Evolutionary conservation across 163 green algal species (phyloP), one percentile per base, ranked within the genome.

Genomic region (Scenedesmus sp.): DNA sequence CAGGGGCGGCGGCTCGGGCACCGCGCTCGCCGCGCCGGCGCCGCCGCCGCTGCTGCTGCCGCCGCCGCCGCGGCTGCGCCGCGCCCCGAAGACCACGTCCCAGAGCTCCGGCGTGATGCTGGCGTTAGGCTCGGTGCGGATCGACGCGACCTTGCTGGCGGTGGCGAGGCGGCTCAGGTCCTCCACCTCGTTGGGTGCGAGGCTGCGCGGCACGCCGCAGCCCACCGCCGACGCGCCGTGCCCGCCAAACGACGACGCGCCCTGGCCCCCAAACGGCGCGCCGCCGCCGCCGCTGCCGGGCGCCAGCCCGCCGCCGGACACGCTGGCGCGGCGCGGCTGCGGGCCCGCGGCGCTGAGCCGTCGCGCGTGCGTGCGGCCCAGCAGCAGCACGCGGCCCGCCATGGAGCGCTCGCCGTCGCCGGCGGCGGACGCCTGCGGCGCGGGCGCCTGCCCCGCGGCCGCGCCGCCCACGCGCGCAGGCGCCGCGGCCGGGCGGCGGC

Each of bases 31-130:
- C 1, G 47, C 50, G 10, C 17, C 18, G 50, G 11, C 18, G 50
- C 50, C 18, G 50, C 18, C 50, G 50, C 17, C 20, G 50, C 20
- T 15, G 50, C 50, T 13, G 50, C 50, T 57, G 50, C 34, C 9
- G 22, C 20, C 6, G 62, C 18, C 29, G 62, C 29, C 0, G 62
- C 22, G 2, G 44, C n/a, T 31, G 64, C 45, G 47, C 33, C 28
- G 9, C 18, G 62, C 75, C 0, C 75, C 75, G 63, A 77, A 82
- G 28, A 82, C 64, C 2, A 56, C 53, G 11, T 77, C 57, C 66
- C 54, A 77, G 14, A 82, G 64, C 63, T 77, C 31, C 7, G 75
- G 75, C 2, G 63, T 82, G 45, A 62, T 62, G 74, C 74, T 75
- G 62, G 28, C 47, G 47, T 60, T n/a, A 47, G 18, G 31, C 62